phyloP scores from a whole-genome alignment of 129 eudicot species.

The Kitagawia praeruptora region DNA sequence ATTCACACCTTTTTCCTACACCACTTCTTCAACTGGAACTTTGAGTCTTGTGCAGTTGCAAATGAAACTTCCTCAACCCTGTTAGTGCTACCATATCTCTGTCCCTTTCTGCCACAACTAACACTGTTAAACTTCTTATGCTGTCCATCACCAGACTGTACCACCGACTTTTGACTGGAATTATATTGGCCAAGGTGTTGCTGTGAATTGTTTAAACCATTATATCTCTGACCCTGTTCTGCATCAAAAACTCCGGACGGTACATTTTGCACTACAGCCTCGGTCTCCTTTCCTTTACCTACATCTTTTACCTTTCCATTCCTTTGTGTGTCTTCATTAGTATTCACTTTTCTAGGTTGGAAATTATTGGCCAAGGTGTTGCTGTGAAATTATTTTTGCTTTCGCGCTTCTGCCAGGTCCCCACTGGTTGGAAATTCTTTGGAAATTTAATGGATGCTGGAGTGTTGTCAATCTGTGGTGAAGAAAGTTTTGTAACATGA shows the following conservation, averaged over 20 bases:
- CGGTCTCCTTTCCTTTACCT: conserved; percentile 6
- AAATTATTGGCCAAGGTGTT: too few relatives aligned
- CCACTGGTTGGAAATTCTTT: conserved; percentile 99
- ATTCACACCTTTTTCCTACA: conserved; percentile 30
- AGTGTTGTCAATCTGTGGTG: conserved; percentile 90
- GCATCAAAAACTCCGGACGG: conserved; percentile 25
- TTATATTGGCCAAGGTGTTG: conserved; percentile 26
- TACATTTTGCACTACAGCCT: conserved; percentile 16
- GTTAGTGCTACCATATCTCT: conserved; percentile 16
- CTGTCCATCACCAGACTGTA: conserved; percentile 23
- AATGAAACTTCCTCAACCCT: conserved; percentile 20
- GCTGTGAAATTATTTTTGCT: neutral
- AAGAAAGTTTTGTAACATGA: conserved; percentile 99
- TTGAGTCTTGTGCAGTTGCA: conserved; percentile 28
- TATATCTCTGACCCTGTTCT: conserved; percentile 22
- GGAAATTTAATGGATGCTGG: conserved; percentile 99
- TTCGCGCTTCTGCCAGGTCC: conserved; percentile 42
- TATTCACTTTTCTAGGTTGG: conserved; percentile 12
- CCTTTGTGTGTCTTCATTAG: conserved; percentile 24
- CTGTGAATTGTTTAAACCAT: conserved; percentile 17
- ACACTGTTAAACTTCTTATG: conserved; percentile 22
- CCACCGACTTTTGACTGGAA: conserved; percentile 24
- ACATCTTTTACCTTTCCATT: conserved; percentile 15
- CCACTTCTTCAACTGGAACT: conserved; percentile 27
- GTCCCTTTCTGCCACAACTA: conserved; percentile 22